Evolutionary conservation across 2,329 filamentous ascomycete genomes (phyloP).

Genomic region (Penicillium verrucosum): DNA sequence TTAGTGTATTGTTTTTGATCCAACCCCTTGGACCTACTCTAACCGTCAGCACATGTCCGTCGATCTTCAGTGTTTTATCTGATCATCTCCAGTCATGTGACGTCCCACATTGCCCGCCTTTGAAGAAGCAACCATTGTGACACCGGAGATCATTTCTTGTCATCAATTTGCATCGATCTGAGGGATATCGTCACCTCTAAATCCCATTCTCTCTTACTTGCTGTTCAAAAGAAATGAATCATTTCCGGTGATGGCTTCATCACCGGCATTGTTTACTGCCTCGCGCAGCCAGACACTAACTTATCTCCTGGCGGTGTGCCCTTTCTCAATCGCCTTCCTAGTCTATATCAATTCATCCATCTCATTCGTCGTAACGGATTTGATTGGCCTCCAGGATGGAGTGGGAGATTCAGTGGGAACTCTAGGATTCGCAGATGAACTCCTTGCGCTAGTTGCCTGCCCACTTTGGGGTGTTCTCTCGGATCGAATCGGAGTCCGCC

Average conservation of each 20-base stretch:
- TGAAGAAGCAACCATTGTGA: slow-evolving; percentile 1
- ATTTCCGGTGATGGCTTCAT: slow-evolving; percentile 28
- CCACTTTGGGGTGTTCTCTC: slow-evolving; percentile 51
- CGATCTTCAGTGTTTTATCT: slow-evolving; percentile 10
- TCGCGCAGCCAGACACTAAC: slow-evolving; percentile 55
- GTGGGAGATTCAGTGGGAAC: slow-evolving; percentile 61
- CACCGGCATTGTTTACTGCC: slow-evolving; percentile 52
- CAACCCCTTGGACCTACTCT: background rate
- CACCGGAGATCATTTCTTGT: background rate
- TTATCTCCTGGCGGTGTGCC: slow-evolving; percentile 60
- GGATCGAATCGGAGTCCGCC: slow-evolving; percentile 48
- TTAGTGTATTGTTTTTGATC: too few relatives aligned
- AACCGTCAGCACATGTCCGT: background rate
- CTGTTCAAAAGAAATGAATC: slow-evolving; percentile 14
- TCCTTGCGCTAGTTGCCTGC: slow-evolving; percentile 49
- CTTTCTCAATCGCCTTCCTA: slow-evolving; percentile 64
- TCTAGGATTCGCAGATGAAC: slow-evolving; percentile 50
- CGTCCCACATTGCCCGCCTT: slow-evolving; percentile 1
- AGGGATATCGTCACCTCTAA: background rate
- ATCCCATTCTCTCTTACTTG: background rate
- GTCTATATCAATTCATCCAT: slow-evolving; percentile 64
- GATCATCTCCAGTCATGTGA: slow-evolving; percentile 11
- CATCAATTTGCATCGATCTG: background rate
- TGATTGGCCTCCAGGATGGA: slow-evolving; percentile 54
- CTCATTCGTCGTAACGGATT: slow-evolving; percentile 63